A percentile compares a stretch with the other conserved stretches of the same genome.
phyloP scores from a whole-genome alignment of 2,329 filamentous ascomycete genomes.

The Colletotrichum chrysophilum region DNA sequence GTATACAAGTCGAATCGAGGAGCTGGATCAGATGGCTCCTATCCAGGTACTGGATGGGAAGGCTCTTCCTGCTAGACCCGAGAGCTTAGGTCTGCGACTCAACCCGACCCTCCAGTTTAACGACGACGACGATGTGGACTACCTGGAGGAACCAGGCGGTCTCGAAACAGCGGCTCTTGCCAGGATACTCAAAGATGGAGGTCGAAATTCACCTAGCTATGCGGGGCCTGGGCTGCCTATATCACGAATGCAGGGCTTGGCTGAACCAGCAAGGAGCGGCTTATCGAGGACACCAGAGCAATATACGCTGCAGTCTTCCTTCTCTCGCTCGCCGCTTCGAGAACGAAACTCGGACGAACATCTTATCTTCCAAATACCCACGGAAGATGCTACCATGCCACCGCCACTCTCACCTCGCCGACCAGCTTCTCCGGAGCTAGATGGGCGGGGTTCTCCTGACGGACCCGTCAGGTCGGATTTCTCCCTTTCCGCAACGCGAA shows the following conservation, averaged over 20 bases:
- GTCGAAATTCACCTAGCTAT: background rate
- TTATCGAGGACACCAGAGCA: constrained; percentile 24
- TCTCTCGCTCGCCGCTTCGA: constrained; percentile 55
- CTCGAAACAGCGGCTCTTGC: constrained; percentile 59
- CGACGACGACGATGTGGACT: constrained; percentile 48
- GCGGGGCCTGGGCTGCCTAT: constrained; percentile 16
- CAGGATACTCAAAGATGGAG: constrained; percentile 39
- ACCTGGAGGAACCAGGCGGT: constrained; percentile 47
- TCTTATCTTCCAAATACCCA: constrained; percentile 50
- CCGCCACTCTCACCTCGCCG: constrained; percentile 73
- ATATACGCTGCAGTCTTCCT: constrained; percentile 55
- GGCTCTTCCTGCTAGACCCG: constrained; percentile 74
- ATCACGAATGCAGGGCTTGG: constrained; percentile 12
- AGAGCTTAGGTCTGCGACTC: constrained; percentile 60
- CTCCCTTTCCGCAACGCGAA: constrained; percentile 30
- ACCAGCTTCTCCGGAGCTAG: constrained; percentile 41
- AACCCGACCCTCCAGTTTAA: constrained; percentile 26
- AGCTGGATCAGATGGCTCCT: constrained; percentile 76
- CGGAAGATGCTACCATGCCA: constrained; percentile 68
- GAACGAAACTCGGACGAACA: constrained; percentile 33
- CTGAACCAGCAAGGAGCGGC: background rate
- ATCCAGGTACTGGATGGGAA: constrained; percentile 64
- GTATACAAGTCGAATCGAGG: constrained; percentile 88
- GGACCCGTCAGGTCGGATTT: constrained; percentile 40
- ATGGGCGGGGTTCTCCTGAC: constrained; percentile 23